These are phyloP conservation scores for Forsythia suspensa DNA, from an alignment of 257 asterid species.

Conservation along the genomic window DNA sequence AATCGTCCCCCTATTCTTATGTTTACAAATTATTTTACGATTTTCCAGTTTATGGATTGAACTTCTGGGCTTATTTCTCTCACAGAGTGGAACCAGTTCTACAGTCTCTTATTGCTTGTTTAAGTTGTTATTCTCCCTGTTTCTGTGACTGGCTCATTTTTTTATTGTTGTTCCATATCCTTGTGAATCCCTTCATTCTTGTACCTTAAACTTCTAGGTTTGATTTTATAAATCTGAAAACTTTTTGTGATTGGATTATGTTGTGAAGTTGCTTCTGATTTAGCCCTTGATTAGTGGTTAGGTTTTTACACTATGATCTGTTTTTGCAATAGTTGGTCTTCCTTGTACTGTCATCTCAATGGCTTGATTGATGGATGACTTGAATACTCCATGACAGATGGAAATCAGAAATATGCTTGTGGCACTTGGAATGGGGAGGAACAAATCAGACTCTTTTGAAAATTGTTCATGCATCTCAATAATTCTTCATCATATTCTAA, in stretches of 20 bases:
- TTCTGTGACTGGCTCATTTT: background rate
- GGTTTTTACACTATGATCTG: background rate
- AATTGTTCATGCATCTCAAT: slow-evolving; percentile 55
- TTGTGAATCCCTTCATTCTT: background rate
- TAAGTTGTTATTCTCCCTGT: slow-evolving; percentile 1
- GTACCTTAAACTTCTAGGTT: background rate
- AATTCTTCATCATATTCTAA: slow-evolving; percentile 68
- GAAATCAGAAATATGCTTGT: slow-evolving; percentile 50
- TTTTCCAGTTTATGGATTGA: background rate
- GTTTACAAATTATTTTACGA: background rate
- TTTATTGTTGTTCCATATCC: background rate
- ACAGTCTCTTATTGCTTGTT: background rate
- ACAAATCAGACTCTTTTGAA: slow-evolving; percentile 48
- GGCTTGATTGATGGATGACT: slow-evolving; percentile 18
- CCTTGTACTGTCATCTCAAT: slow-evolving; percentile 14
- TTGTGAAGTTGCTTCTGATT: slow-evolving; percentile 2
- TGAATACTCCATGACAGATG: slow-evolving; percentile 35
- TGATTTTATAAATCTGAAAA: background rate
- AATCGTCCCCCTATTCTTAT: background rate
- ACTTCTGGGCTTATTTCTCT: slow-evolving; percentile 2
- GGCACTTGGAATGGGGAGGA: slow-evolving; percentile 66
- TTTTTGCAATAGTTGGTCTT: slow-evolving; percentile 1
- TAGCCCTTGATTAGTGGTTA: background rate
- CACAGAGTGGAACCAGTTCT: background rate
- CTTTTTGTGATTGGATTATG: background rate